Percentiles rank a stretch among this genome's conserved stretches.
Conservation (phyloP, 768 basidiomycete genomes). For the Pisolithus albus region DNA sequence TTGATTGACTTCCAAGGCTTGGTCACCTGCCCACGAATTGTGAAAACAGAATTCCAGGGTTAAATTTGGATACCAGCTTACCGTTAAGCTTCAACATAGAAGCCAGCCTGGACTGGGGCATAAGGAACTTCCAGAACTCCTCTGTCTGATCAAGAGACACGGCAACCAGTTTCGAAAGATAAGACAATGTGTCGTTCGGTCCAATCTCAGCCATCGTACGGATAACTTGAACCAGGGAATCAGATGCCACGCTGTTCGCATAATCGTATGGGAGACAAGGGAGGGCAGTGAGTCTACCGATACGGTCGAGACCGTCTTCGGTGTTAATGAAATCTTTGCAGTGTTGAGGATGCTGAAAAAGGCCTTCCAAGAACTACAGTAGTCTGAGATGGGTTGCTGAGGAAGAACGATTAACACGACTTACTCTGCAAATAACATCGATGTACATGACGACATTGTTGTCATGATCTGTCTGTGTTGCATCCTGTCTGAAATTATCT, state of each 20-base stretch:
- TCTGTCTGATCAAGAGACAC: slow-evolving; percentile 62
- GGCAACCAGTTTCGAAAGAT: slow-evolving; percentile 64
- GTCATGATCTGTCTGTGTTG: slow-evolving; percentile 51
- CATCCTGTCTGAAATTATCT: slow-evolving; percentile 26
- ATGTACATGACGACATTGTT: slow-evolving; percentile 73
- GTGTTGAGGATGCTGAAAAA: slow-evolving; percentile 88
- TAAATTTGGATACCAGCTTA: slow-evolving; percentile 18
- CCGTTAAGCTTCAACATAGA: slow-evolving; percentile 51
- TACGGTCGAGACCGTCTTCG: slow-evolving; percentile 62
- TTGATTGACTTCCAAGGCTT: slow-evolving; percentile 46
- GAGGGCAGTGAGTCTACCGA: slow-evolving; percentile 72
- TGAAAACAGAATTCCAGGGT: slow-evolving; percentile 1
- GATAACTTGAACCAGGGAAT: slow-evolving; percentile 83
- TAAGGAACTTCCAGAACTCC: slow-evolving; percentile 57
- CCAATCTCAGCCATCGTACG: slow-evolving; percentile 84
- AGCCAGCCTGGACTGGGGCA: slow-evolving; percentile 56
- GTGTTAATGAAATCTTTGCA: slow-evolving; percentile 82
- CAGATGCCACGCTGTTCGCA: slow-evolving; percentile 75
- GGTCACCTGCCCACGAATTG: slow-evolving; percentile 32
- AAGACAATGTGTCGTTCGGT: slow-evolving; percentile 65
- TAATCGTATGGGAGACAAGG: slow-evolving; percentile 89
- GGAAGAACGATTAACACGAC: slow-evolving; percentile 15
- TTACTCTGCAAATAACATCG: slow-evolving; percentile 71
- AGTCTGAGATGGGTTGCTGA: not conserved
- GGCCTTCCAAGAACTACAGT: slow-evolving; percentile 79